Percentiles rank a stretch among this genome's conserved stretches.
These are phyloP conservation scores for Aegilops sharonensis DNA, from an alignment of 176 grass and related monocot genomes.

Conservation along the genomic window DNA sequence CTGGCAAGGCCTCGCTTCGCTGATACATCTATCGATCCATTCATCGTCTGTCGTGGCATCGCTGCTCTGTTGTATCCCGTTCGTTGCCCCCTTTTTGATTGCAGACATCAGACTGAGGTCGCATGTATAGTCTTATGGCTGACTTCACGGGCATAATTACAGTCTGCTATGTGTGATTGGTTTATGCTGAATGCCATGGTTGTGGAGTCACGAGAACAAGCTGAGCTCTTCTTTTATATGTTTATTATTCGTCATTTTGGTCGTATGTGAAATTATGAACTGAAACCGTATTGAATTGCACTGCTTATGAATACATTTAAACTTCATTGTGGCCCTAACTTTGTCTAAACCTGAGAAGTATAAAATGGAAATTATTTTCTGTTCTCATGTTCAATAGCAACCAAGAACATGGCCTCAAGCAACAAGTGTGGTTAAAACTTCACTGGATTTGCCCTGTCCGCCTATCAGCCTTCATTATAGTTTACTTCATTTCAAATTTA, in stretches of 20 bases:
- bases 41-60: not conserved
- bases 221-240: not conserved
- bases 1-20: constrained; percentile 62
- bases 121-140: constrained; percentile 25
- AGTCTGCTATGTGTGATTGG: not conserved
- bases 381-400: not conserved
- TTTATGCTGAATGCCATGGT: not conserved
- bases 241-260: not conserved
- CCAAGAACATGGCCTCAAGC: too few relatives aligned
- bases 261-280: not conserved
- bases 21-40: constrained; percentile 15
- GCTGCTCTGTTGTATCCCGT: constrained; percentile 3
- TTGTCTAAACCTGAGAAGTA: not conserved
- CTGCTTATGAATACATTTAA: not conserved
- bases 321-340: not conserved
- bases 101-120: not conserved
- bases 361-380: not conserved
- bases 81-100: not conserved
- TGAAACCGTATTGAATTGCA: not conserved
- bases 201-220: not conserved
- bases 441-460: too few relatives aligned
- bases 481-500: not conserved
- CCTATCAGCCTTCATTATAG: too few relatives aligned
- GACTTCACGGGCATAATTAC: not conserved
- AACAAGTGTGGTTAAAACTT: too few relatives aligned